Evolutionary conservation across 108 stramenopile genomes (phyloP).

Genomic region (Bacterosira constricta): DNA sequence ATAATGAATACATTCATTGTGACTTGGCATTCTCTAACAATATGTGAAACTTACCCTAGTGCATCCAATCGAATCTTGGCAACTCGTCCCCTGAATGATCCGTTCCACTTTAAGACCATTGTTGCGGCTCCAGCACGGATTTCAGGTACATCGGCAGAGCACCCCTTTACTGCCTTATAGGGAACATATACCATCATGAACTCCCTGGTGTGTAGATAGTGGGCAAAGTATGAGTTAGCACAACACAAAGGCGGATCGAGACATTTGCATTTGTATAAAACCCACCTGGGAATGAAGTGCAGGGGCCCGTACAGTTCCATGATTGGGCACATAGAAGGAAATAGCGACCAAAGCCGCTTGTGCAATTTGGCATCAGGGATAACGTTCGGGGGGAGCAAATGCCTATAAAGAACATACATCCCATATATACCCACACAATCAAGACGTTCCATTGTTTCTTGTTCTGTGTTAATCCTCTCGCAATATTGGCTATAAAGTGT

Average conservation of each 20-base stretch:
- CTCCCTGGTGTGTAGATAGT: conserved; percentile 11
- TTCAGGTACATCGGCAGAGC: conserved; percentile 35
- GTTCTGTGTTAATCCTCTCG: conserved; percentile 40
- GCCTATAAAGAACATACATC: conserved; percentile 54
- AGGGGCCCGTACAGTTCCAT: conserved; percentile 41
- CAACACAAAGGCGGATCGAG: too few relatives aligned
- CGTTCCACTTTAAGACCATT: conserved; percentile 43
- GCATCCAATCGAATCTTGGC: conserved; percentile 30
- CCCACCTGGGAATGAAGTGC: conserved; percentile 37
- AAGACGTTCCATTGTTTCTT: conserved; percentile 45
- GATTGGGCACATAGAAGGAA: conserved; percentile 48
- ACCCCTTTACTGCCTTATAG: conserved; percentile 47
- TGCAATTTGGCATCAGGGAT: conserved; percentile 56
- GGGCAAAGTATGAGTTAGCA: too few relatives aligned
- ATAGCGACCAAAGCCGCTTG: conserved; percentile 39
- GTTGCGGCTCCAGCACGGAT: conserved; percentile 33
- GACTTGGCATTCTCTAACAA: too few relatives aligned
- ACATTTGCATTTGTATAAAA: not conserved
- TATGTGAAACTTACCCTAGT: too few relatives aligned
- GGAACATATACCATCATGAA: conserved; percentile 55
- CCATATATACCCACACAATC: conserved; percentile 58
- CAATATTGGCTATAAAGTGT: conserved; percentile 48
- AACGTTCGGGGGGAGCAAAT: conserved; percentile 42
- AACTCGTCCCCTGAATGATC: conserved; percentile 27
- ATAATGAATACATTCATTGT: too few relatives aligned